A percentile compares a stretch with the other conserved stretches of the same genome.
phyloP scores from a whole-genome alignment of 331 rosid species.

The Erythrophleum ivorense region DNA sequence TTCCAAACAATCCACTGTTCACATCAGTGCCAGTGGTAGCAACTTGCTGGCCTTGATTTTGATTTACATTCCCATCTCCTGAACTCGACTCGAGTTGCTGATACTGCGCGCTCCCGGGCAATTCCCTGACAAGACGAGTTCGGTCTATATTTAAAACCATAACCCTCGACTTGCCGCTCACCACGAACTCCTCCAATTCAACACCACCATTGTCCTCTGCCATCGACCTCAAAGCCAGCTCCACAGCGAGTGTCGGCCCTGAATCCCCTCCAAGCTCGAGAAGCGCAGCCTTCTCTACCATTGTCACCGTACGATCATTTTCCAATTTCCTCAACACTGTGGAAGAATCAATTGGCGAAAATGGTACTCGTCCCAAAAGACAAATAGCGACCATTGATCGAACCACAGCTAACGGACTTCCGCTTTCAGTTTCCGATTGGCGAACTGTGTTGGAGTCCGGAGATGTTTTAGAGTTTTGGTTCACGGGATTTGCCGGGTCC shows the following conservation, averaged over 20 bases:
- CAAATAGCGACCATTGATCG: slow-evolving; percentile 87
- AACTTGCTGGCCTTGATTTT: slow-evolving; percentile 59
- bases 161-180: slow-evolving; percentile 84
- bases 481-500: slow-evolving; percentile 40
- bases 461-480: slow-evolving; percentile 39
- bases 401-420: slow-evolving; percentile 65
- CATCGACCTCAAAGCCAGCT: slow-evolving; percentile 92
- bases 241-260: slow-evolving; percentile 81
- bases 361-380: slow-evolving; percentile 78
- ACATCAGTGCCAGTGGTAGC: slow-evolving; percentile 41
- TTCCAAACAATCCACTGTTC: slow-evolving; percentile 63
- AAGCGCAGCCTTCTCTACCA: slow-evolving; percentile 70
- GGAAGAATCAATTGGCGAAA: slow-evolving; percentile 83
- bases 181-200: slow-evolving; percentile 89
- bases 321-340: slow-evolving; percentile 84
- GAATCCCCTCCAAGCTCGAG: slow-evolving; percentile 84
- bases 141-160: slow-evolving; percentile 80
- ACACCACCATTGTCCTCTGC: slow-evolving; percentile 78
- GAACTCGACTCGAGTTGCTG: slow-evolving; percentile 56
- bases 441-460: slow-evolving; percentile 29
- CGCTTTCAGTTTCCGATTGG: slow-evolving; percentile 49
- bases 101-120: slow-evolving; percentile 72
- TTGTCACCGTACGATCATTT: slow-evolving; percentile 64
- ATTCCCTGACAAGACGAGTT: slow-evolving; percentile 76
- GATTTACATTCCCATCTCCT: slow-evolving; percentile 57